These are phyloP conservation scores for Citrullus colocynthis DNA, from an alignment of 306 rosid species.

Conservation along the genomic window DNA sequence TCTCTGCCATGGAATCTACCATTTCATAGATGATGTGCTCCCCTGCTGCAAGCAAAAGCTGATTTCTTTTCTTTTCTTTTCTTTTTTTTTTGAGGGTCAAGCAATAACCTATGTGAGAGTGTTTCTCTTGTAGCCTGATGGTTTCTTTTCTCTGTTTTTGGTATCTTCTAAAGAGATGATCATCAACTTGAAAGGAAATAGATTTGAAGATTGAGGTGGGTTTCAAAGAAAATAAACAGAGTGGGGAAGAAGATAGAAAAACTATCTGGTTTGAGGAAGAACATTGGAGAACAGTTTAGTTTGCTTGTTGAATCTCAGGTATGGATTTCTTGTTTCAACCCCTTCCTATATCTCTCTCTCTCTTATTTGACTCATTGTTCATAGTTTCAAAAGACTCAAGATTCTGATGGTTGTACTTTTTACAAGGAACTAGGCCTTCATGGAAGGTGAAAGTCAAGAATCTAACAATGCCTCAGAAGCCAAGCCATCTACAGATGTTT, in stretches of 20 bases:
- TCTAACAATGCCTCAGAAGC: conserved; percentile 25
- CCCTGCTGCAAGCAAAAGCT: not conserved
- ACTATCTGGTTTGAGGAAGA: conserved; percentile 43
- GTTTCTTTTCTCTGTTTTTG: not conserved
- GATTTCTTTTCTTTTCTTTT: not conserved
- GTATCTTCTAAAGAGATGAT: not conserved
- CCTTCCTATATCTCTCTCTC: not conserved
- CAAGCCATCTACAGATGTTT: conserved; percentile 34
- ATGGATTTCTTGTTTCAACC: conserved; percentile 5
- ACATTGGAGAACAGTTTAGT: conserved; percentile 33
- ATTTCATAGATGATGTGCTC: not conserved
- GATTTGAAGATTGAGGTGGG: conserved; percentile 3
- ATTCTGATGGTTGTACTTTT: not conserved
- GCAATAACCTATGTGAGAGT: not conserved
- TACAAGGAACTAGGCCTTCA: conserved; percentile 24
- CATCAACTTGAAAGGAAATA: not conserved
- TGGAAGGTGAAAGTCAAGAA: conserved; percentile 35
- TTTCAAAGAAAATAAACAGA: conserved; percentile 17
- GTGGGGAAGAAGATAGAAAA: conserved; percentile 55
- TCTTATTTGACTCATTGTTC: not conserved
- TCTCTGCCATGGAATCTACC: not conserved
- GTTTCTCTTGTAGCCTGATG: not conserved
- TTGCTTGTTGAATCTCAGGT: conserved; percentile 44
- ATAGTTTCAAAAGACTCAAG: not conserved
- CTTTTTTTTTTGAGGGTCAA: not conserved